phyloP scores from a whole-genome alignment of 2,329 filamentous ascomycete species.

The Zymoseptoria brevis region DNA sequence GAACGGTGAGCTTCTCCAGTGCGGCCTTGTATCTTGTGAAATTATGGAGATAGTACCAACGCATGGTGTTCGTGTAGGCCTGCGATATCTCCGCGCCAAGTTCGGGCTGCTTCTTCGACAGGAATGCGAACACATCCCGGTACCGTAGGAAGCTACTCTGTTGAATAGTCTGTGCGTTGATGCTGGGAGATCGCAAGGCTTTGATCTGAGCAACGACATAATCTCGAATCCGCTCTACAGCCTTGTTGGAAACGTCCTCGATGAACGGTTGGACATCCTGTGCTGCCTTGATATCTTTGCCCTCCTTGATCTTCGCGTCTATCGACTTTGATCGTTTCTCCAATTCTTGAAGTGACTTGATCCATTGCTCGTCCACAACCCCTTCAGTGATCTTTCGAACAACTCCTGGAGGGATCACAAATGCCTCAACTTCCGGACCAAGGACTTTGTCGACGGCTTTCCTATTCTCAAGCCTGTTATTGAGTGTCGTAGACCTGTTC shows the following conservation, averaged over 20 bases:
- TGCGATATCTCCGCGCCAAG: conserved; percentile 83
- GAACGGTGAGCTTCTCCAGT: conserved; percentile 75
- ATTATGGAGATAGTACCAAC: conserved; percentile 93
- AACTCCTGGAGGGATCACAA: conserved; percentile 76
- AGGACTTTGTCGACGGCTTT: conserved; percentile 82
- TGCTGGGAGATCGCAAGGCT: conserved; percentile 83
- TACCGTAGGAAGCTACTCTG: conserved; percentile 84
- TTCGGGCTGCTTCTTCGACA: conserved; percentile 71
- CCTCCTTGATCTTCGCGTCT: conserved; percentile 56
- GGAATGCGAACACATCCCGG: conserved; percentile 79
- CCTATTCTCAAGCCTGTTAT: conserved; percentile 77
- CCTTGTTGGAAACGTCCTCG: conserved; percentile 76
- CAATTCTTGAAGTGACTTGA: conserved; percentile 72
- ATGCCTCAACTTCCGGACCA: conserved; percentile 81
- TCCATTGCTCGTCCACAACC: conserved; percentile 81
- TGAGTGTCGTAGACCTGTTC: conserved; percentile 73
- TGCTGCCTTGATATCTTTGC: conserved; percentile 62
- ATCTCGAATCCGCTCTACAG: conserved; percentile 88
- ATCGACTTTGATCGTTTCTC: conserved; percentile 69
- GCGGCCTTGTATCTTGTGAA: conserved; percentile 82
- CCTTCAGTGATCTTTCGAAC: conserved; percentile 83
- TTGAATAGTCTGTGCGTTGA: conserved; percentile 95
- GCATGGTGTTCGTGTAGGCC: conserved; percentile 97
- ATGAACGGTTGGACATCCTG: conserved; percentile 79
- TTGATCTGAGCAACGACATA: conserved; percentile 93